Conservation (phyloP, 2,329 filamentous ascomycete genomes). For the Lizonia empirigonia region DNA sequence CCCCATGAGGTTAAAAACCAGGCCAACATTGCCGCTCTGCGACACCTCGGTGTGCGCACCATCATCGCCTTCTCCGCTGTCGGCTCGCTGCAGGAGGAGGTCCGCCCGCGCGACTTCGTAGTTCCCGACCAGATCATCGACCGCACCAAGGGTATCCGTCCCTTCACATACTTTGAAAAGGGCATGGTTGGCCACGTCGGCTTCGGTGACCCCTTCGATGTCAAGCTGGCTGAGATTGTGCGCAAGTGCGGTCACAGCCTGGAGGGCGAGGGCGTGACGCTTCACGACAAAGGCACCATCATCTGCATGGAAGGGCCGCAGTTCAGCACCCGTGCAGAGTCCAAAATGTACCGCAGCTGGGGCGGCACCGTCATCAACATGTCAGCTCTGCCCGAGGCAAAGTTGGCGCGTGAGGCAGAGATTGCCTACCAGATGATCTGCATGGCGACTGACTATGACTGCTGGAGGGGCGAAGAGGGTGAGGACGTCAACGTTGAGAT, state of each 20-base stretch:
- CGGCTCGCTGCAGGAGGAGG: slow-evolving; percentile 87
- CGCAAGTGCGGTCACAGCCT: slow-evolving; percentile 75
- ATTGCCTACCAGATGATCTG: slow-evolving; percentile 98
- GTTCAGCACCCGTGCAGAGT: slow-evolving; percentile 95
- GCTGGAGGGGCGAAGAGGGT: slow-evolving; percentile 81
- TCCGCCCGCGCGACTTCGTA: slow-evolving; percentile 95
- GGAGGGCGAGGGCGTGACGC: slow-evolving; percentile 79
- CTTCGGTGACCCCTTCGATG: slow-evolving; percentile 95
- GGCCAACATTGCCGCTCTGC: slow-evolving; percentile 97
- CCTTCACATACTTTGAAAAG: slow-evolving; percentile 93
- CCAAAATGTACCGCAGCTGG: slow-evolving; percentile 92
- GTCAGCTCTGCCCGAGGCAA: slow-evolving; percentile 92
- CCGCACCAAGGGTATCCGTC: slow-evolving; percentile 90
- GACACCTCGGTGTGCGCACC: slow-evolving; percentile 84
- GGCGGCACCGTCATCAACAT: slow-evolving; percentile 98
- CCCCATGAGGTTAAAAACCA: slow-evolving; percentile 94
- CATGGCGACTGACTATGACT: slow-evolving; percentile 99
- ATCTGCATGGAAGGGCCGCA: slow-evolving; percentile 99
- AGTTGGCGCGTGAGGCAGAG: slow-evolving; percentile 94
- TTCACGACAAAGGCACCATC: slow-evolving; percentile 84
- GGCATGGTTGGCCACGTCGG: slow-evolving; percentile 93
- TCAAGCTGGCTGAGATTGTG: slow-evolving; percentile 75
- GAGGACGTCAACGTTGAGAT: slow-evolving; percentile 90
- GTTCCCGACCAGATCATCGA: slow-evolving; percentile 97
- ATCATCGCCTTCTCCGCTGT: slow-evolving; percentile 96